Evolutionary conservation across 306 rosid species (phyloP).

Genomic region (Phaseolus lunatus): DNA sequence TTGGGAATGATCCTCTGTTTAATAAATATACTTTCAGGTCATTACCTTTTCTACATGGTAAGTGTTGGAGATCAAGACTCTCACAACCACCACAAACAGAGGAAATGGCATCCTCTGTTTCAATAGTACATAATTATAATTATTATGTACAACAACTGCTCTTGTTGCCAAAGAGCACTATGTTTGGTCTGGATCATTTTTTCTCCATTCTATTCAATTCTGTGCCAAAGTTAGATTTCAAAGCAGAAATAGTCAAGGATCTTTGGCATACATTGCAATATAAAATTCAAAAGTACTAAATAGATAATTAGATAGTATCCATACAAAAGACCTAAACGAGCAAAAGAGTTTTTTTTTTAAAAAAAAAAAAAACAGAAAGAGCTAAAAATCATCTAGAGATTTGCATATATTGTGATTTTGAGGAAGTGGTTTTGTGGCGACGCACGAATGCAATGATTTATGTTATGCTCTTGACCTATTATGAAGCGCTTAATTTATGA

Average conservation of each 20-base stretch:
- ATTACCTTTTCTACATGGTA: slow-evolving; percentile 5
- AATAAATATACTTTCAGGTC: slow-evolving; percentile 8
- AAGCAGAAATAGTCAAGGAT: slow-evolving; percentile 3
- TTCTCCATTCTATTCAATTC: slow-evolving; percentile 5
- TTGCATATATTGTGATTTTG: slow-evolving; percentile 44
- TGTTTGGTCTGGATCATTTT: slow-evolving; percentile 28
- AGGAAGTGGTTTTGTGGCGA: slow-evolving; percentile 37
- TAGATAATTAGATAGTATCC: neutral
- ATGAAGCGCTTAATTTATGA: slow-evolving; percentile 3
- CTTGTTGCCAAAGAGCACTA: slow-evolving; percentile 1
- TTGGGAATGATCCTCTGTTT: neutral
- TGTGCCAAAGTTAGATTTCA: neutral
- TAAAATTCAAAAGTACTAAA: neutral
- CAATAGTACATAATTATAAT: neutral
- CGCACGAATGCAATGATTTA: slow-evolving; percentile 14
- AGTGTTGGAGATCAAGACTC: slow-evolving; percentile 31
- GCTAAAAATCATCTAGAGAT: slow-evolving; percentile 1
- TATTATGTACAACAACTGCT: neutral
- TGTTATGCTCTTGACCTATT: neutral
- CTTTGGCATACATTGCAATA: slow-evolving; percentile 19
- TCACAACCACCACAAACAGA: slow-evolving; percentile 27
- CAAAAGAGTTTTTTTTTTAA: too few species aligned
- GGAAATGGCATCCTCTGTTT: slow-evolving; percentile 38
- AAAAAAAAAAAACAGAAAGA: too few species aligned
- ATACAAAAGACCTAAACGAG: slow-evolving; percentile 13